Percentiles rank a stretch among this genome's conserved stretches.
Evolutionary conservation across 495 filamentous ascomycete genomes (phyloP).

Genomic region (Annulohypoxylon stygium): DNA sequence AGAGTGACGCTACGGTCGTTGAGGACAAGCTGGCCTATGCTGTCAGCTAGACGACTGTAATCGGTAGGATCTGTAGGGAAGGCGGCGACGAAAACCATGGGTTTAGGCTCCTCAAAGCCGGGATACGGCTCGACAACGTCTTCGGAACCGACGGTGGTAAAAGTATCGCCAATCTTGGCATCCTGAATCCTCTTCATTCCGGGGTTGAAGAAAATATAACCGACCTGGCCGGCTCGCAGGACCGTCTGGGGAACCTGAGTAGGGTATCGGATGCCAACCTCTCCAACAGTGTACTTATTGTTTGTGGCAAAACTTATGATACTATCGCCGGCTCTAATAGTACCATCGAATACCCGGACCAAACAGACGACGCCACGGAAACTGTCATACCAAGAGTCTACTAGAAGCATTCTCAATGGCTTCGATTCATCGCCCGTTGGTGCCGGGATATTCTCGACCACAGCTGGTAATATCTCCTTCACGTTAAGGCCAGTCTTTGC

Average conservation of each 20-base stretch:
- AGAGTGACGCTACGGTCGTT: constrained; percentile 96
- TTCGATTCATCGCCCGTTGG: constrained; percentile 78
- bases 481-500: constrained; percentile 95
- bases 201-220: constrained; percentile 96
- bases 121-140: constrained; percentile 82
- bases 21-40: constrained; percentile 90
- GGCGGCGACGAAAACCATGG: constrained; percentile 98
- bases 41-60: constrained; percentile 90
- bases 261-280: constrained; percentile 97
- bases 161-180: constrained; percentile 95
- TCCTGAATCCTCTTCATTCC: constrained; percentile 97
- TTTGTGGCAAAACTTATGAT: constrained; percentile 87
- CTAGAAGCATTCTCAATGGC: constrained; percentile 85
- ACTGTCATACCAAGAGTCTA: constrained; percentile 97
- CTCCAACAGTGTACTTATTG: constrained; percentile 89
- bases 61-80: constrained; percentile 92
- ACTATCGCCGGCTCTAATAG: constrained; percentile 83
- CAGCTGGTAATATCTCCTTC: constrained; percentile 79
- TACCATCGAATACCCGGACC: constrained; percentile 91
- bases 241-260: constrained; percentile 83
- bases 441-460: constrained; percentile 86
- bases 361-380: constrained; percentile 95
- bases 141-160: constrained; percentile 85
- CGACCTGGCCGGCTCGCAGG: constrained; percentile 91
- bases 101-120: constrained; percentile 96